Evolutionary conservation across 225 moss, liverwort and hornwort genomes (phyloP).

Genomic region (Thuidium tamariscinum): DNA sequence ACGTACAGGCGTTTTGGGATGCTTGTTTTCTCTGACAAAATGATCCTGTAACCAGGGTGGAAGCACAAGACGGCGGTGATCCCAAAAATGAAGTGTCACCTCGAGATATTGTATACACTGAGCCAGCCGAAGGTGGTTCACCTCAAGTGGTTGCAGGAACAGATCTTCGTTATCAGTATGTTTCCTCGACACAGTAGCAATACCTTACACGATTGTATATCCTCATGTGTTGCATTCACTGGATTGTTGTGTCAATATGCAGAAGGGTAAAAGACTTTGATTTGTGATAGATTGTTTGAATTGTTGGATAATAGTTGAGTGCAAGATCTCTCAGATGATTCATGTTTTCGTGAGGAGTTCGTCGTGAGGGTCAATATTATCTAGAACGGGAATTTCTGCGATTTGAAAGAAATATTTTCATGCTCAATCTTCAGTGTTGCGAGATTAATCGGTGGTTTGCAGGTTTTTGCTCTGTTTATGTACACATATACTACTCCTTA

Average conservation of each 20-base stretch:
- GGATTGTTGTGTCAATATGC: background rate
- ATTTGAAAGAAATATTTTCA: background rate
- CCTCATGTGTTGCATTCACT: background rate
- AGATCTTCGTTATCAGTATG: slow-evolving; percentile 71
- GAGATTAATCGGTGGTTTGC: background rate
- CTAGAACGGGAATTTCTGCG: background rate
- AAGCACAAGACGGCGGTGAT: slow-evolving; percentile 94
- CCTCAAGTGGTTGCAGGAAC: slow-evolving; percentile 56
- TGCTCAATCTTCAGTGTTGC: background rate
- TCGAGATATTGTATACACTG: slow-evolving; percentile 84
- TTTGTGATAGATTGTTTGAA: background rate
- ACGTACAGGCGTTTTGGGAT: background rate
- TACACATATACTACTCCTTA: background rate
- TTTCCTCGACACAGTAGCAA: background rate
- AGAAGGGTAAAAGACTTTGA: background rate
- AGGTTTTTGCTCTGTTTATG: background rate
- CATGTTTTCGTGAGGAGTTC: background rate
- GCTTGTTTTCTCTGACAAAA: background rate
- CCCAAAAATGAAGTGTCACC: slow-evolving; percentile 66
- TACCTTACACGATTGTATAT: background rate
- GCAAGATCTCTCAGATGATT: background rate
- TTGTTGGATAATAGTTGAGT: background rate
- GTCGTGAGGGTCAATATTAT: background rate
- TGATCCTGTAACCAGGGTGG: slow-evolving; percentile 54
- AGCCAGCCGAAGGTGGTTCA: slow-evolving; percentile 59